Evolutionary conservation across 163 green algal species (phyloP).

Genomic region (Chlamydomonas reinhardtii): DNA sequence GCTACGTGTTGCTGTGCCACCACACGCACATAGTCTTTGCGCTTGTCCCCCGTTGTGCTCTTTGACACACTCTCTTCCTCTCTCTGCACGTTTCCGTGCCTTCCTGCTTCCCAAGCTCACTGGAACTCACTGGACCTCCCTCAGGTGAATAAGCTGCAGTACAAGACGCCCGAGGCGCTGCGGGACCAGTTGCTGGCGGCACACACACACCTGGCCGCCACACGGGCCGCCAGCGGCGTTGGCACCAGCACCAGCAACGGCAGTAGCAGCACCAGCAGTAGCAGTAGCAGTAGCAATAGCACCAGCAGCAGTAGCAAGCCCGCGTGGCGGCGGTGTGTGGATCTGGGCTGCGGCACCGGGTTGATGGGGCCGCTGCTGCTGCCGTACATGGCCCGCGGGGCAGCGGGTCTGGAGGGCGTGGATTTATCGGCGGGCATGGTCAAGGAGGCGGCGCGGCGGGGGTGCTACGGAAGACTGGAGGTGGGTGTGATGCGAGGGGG

Average conservation of each 20-base stretch:
- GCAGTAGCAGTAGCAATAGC: neutral
- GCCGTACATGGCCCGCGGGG: conserved; percentile 16
- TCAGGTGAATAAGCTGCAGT: conserved; percentile 64
- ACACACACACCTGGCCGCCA: no score
- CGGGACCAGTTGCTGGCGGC: conserved; percentile 35
- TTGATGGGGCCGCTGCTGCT: conserved; percentile 73
- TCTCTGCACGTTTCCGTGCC: no score
- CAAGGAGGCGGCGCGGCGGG: conserved; percentile 55
- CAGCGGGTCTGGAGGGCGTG: conserved; percentile 46
- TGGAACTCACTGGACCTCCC: no score
- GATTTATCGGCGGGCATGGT: conserved; percentile 68
- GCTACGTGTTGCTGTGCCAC: no score
- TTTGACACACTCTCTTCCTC: no score
- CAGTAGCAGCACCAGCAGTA: no score
- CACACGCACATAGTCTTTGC: no score
- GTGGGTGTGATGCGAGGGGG: conserved; percentile 1
- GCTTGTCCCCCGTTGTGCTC: no score
- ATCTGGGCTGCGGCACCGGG: conserved; percentile 76
- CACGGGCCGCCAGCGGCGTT: neutral
- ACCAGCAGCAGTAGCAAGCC: neutral
- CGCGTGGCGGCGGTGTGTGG: conserved; percentile 51
- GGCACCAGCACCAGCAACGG: neutral
- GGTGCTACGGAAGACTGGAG: conserved; percentile 63
- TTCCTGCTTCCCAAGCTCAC: no score
- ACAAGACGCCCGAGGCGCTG: conserved; percentile 56